Evolutionary conservation across 495 filamentous ascomycete genomes (phyloP).

Genomic region (Talaromyces proteolyticus): DNA sequence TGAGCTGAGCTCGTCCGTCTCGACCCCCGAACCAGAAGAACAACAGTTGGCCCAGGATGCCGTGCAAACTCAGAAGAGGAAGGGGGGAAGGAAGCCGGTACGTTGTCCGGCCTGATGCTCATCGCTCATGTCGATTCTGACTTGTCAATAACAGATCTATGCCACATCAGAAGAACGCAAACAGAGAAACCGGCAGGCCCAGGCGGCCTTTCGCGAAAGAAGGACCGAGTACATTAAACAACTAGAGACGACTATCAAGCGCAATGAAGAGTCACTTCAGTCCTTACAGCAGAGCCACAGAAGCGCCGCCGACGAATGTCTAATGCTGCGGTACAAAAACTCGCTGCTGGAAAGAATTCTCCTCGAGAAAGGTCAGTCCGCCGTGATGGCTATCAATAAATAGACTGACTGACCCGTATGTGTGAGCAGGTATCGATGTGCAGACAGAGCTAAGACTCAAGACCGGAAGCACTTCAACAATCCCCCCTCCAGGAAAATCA

Average conservation of each 20-base stretch:
- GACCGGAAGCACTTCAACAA: constrained; percentile 62
- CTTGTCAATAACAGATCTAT: constrained; percentile 71
- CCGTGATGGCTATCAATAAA: neutral
- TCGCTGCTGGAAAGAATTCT: constrained; percentile 91
- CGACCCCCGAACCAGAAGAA: constrained; percentile 53
- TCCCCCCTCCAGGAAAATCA: constrained; percentile 57
- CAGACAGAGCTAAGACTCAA: constrained; percentile 90
- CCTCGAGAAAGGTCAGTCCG: constrained; percentile 76
- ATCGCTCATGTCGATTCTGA: neutral
- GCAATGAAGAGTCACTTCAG: constrained; percentile 89
- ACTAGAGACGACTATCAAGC: constrained; percentile 93
- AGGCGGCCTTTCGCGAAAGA: constrained; percentile 93
- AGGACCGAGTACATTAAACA: constrained; percentile 99
- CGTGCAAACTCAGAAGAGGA: constrained; percentile 74
- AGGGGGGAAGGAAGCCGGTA: constrained; percentile 96
- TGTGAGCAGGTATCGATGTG: constrained; percentile 81
- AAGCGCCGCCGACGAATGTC: constrained; percentile 90
- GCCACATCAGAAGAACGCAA: constrained; percentile 97
- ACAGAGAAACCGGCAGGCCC: constrained; percentile 94
- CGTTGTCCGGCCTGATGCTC: constrained; percentile 37
- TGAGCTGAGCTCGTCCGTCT: constrained; percentile 42
- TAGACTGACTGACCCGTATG: constrained; percentile 9
- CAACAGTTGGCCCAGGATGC: constrained; percentile 51
- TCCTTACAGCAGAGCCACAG: constrained; percentile 91
- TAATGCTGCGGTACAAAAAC: constrained; percentile 98